Base-by-base conservation (phyloP, 108 stramenopile genomes). In the Nitzschia inconspicua region DNA sequence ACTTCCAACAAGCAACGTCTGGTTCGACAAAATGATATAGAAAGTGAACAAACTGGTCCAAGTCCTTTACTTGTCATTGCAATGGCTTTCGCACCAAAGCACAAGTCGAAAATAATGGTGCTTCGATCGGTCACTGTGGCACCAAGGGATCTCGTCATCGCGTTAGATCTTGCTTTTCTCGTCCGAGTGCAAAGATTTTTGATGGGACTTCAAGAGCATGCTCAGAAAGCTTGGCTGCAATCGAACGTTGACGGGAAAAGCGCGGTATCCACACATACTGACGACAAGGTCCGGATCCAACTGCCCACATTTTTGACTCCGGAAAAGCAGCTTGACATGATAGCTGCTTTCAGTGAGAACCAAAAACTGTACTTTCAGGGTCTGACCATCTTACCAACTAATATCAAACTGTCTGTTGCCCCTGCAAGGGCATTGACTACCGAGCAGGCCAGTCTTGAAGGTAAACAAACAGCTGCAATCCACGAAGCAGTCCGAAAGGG, bases 401-500 rank as follows among this genome's bases (percentile, higher is more conserved):
- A 50, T 27, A 75, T 91, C 18, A 72, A 65, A 31, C 54, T 91
- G 0, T 87, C 85, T 27, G 84, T 91, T 3, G 82, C 83, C 10
- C 83, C 85, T 37, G 71, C 81, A 9, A 43, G 72, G 37, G 89
- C 83, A 19, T 55, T 91, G 35, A 83, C 82, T 26, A 43, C 67
- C 14, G 56, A 59, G 6, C 83, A 91, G 57, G 81, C 80, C 4
- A 41, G 30, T 4, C 32, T 83, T 14, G 89, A 91, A 65, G 89
- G 89, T 10, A 51, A 57, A 20, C 72, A 86, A 30, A 66, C 76
- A 3, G 80, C 84, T 6, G 77, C 78, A 10, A 81, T 91, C 34
- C 85, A 91, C 57, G 65, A 71, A 44, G 89, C 85, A 23, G 83
- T 91, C 3, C 79, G 85, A n/a, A 91, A 91, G 56, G 89, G 89